phyloP scores from a whole-genome alignment of 2,329 filamentous ascomycete species.

The Magnaporthales sp. region DNA sequence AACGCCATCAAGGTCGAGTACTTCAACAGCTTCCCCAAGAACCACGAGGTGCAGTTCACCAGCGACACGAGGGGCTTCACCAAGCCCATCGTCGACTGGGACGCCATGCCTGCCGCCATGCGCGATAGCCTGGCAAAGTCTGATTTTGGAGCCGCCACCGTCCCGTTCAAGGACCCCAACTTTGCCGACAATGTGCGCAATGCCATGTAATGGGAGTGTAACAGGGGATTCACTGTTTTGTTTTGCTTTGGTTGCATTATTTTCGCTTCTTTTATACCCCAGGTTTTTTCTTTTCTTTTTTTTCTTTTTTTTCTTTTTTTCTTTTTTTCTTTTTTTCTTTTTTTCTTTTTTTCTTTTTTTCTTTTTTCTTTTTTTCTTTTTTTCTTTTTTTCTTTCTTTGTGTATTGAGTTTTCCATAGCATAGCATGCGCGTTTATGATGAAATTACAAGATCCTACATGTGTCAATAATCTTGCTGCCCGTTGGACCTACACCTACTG shows the following conservation, averaged over 20 bases:
- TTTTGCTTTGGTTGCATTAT: not conserved
- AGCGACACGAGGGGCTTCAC: constrained; percentile 21
- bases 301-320: not conserved
- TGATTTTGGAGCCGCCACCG: constrained; percentile 29
- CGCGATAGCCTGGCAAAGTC: constrained; percentile 22
- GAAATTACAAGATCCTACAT: too few relatives aligned
- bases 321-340: not conserved
- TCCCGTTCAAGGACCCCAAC: constrained; percentile 24
- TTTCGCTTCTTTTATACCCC: not conserved
- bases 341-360: too few relatives aligned
- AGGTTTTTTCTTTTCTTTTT: not conserved
- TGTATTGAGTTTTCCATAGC: too few relatives aligned
- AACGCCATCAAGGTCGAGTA: constrained; percentile 21
- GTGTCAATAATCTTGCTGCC: too few relatives aligned
- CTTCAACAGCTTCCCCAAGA: constrained; percentile 18
- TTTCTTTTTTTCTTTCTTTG: too few relatives aligned
- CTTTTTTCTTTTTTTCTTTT: too few relatives aligned
- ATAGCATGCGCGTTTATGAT: too few relatives aligned
- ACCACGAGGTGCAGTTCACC: constrained; percentile 29
- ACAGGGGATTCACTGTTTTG: too few relatives aligned
- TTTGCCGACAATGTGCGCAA: constrained; percentile 6
- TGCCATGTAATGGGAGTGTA: not conserved
- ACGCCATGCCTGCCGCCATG: constrained; percentile 23
- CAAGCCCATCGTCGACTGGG: constrained; percentile 30
- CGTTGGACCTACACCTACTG: too few relatives aligned